Base-by-base conservation (phyloP, 495 filamentous ascomycete species). In the Aspergillus conjunctus region DNA sequence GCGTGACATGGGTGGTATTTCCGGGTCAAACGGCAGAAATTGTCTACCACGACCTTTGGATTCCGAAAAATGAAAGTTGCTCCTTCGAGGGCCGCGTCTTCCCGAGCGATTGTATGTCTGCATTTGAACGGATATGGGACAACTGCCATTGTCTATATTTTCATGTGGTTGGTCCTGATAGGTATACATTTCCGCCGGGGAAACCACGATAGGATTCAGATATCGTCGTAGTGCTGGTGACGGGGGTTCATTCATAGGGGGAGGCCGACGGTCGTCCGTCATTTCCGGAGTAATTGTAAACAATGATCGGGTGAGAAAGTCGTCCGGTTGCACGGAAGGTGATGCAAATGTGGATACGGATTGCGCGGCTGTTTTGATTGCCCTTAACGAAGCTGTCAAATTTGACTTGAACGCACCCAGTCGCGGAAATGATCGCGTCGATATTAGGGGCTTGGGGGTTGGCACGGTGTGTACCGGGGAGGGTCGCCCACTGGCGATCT, bases 211-310 rank as follows among this genome's bases (percentile, higher is more conserved):
- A 1, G 94, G 94, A 69, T 98, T 98, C 26, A 96, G 81, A 66
- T 98, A 98, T 26, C 93, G 88, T 43, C 94, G 87, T 56, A 97
- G 77, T n/a, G 89, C 92, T 43, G 92, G 90, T 20, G 89, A 90
- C 5, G 93, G 92, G 18, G 89, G 83, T 54, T 89, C 89, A 49
- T 85, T 77, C 53, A 90, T 83, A 0, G 84, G 84, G n/a, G 85
- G 86, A 20, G 94, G 94, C 50, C 92, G 87, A 63, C 90, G 87
- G 75, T 98, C 94, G 66, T 94, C 91, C 7, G 91, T 92, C 71
- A 92, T 91, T 46, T 88, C 88, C 4, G 91, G 91, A 58, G 88
- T 84, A 56, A 93, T 89, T 3, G 88, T 88, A 56, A 84, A 84
- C 48, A 96, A 76, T 33, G 92, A 94, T 60, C 92, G 87, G 11